Percentiles rank a stretch among this genome's conserved stretches.
phyloP scores from a whole-genome alignment of 1,139 yeast genomes.

The Candida tunisiensis region DNA sequence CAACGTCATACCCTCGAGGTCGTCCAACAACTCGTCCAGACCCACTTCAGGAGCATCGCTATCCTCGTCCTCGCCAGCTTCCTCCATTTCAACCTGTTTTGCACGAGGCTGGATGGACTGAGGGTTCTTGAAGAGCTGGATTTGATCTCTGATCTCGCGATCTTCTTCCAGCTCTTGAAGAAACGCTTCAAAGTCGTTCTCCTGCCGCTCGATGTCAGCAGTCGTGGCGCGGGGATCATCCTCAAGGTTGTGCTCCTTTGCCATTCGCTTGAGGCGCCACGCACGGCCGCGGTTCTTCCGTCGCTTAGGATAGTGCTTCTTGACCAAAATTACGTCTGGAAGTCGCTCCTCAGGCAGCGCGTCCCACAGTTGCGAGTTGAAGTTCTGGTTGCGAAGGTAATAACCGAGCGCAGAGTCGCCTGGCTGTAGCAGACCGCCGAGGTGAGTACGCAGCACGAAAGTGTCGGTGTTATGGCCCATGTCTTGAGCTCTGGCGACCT shows the following conservation, averaged over 20 bases:
- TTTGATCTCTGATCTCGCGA: slow-evolving; percentile 73
- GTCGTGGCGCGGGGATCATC: slow-evolving; percentile 46
- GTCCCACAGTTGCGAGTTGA: slow-evolving; percentile 81
- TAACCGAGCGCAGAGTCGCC: slow-evolving; percentile 95
- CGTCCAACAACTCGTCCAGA: slow-evolving; percentile 32
- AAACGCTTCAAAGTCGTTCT: slow-evolving; percentile 84
- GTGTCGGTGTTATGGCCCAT: slow-evolving; percentile 71
- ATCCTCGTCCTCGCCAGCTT: slow-evolving; percentile 10
- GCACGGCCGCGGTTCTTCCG: slow-evolving; percentile 46
- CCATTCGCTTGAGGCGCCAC: slow-evolving; percentile 98
- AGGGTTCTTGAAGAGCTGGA: slow-evolving; percentile 48
- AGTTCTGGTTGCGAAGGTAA: slow-evolving; percentile 67
- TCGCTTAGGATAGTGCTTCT: slow-evolving; percentile 81
- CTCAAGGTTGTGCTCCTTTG: slow-evolving; percentile 80
- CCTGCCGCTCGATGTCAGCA: slow-evolving; percentile 54
- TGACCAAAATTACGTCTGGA: slow-evolving; percentile 82
- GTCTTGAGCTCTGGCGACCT: slow-evolving; percentile 80
- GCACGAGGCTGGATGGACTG: slow-evolving; percentile 33
- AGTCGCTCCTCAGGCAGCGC: slow-evolving; percentile 33
- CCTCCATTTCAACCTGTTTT: slow-evolving; percentile 21
- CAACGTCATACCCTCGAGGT: slow-evolving; percentile 43
- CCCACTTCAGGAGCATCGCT: slow-evolving; percentile 26
- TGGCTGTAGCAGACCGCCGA: slow-evolving; percentile 89
- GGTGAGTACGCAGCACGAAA: slow-evolving; percentile 73
- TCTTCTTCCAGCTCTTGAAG: slow-evolving; percentile 93